Conservation (phyloP, 306 rosid species). For the Quercus ilex region DNA sequence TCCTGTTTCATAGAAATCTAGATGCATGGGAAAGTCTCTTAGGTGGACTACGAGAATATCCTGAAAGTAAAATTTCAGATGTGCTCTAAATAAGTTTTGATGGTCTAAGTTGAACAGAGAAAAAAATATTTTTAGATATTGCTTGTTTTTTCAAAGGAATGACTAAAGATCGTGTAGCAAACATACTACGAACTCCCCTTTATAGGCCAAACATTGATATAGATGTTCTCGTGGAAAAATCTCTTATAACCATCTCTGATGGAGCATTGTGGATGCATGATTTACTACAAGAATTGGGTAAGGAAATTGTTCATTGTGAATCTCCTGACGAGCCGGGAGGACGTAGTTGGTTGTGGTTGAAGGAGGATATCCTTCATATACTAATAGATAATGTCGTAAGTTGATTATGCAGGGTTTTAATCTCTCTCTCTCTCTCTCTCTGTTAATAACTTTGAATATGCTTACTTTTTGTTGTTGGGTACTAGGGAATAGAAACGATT, state of each 20-base stretch:
- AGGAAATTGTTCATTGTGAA: slow-evolving; percentile 7
- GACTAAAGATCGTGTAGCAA: neutral
- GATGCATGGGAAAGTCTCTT: neutral
- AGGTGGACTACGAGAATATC: neutral
- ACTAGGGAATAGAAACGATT: slow-evolving; percentile 25
- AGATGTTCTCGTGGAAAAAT: neutral
- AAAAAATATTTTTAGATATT: neutral
- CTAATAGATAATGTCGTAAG: neutral
- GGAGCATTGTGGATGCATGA: neutral
- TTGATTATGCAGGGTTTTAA: neutral
- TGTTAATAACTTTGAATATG: neutral
- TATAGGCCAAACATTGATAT: neutral
- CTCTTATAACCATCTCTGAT: neutral
- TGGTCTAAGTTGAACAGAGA: neutral
- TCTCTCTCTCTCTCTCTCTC: neutral
- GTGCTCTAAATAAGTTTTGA: neutral
- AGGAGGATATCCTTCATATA: neutral
- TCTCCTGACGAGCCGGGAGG: neutral
- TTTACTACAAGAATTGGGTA: slow-evolving; percentile 7
- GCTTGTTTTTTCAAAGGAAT: neutral
- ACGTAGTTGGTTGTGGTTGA: neutral
- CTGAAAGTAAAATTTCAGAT: neutral
- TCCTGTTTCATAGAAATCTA: no score
- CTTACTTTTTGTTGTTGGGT: no score
- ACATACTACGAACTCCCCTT: neutral